These are phyloP conservation scores for Monilinia laxa DNA, from an alignment of 2,329 filamentous ascomycete species.

Conservation along the genomic window DNA sequence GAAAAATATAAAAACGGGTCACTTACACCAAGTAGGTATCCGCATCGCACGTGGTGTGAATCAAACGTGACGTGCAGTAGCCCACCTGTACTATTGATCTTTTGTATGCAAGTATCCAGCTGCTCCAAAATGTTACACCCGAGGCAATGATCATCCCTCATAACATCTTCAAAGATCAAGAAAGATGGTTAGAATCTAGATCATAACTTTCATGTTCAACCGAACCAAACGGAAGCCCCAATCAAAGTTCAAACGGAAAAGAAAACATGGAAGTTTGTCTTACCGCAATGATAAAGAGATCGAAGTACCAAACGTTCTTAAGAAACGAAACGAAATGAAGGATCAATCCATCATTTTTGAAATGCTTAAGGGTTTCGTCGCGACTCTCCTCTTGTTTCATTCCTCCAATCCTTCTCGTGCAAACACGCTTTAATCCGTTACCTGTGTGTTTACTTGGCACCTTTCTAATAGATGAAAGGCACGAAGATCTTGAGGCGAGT, in stretches of 20 bases:
- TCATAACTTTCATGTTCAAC: background rate
- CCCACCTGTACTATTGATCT: conserved; percentile 10
- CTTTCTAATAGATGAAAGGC: background rate
- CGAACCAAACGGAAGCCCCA: background rate
- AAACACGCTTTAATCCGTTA: conserved; percentile 1
- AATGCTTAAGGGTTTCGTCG: background rate
- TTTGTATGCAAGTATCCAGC: conserved; percentile 16
- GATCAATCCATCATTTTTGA: background rate
- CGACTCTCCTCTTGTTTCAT: conserved; percentile 15
- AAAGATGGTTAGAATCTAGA: background rate
- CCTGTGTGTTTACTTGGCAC: background rate
- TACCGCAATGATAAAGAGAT: background rate
- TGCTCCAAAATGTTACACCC: background rate
- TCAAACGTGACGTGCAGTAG: conserved; percentile 23
- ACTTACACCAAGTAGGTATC: conserved; percentile 18
- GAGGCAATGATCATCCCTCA: conserved; percentile 11
- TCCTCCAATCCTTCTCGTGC: conserved; percentile 18
- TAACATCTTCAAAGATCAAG: background rate
- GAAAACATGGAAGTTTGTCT: background rate
- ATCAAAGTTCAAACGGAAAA: background rate
- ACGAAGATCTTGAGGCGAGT: conserved; percentile 1
- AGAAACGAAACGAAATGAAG: no score
- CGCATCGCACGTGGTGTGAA: conserved; percentile 15
- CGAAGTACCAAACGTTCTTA: background rate
- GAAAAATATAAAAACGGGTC: background rate